Conservation (phyloP, 768 basidiomycete genomes). For the Psilocybe subaeruginosa region DNA sequence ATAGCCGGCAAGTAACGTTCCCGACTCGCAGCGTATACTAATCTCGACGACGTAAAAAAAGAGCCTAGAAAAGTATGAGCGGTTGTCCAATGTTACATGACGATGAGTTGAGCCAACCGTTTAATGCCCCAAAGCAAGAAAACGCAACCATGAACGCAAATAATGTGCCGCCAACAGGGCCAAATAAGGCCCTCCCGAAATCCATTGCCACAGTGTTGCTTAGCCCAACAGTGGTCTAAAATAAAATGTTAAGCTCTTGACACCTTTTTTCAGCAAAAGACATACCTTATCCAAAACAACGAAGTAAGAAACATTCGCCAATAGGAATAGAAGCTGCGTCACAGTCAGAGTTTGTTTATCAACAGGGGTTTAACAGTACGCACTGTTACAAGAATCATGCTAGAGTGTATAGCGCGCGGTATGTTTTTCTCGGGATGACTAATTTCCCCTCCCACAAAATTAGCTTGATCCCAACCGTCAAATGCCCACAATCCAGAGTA, state of each 20-base stretch:
- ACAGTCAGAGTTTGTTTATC: slow-evolving; percentile 2
- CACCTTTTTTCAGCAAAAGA: not conserved
- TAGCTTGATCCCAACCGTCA: slow-evolving; percentile 95
- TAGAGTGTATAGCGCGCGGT: slow-evolving; percentile 86
- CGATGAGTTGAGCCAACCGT: slow-evolving; percentile 49
- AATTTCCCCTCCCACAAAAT: slow-evolving; percentile 92
- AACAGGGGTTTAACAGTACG: slow-evolving; percentile 25
- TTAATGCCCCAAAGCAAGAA: slow-evolving; percentile 94
- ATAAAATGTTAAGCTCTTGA: not conserved
- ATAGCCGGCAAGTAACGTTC: slow-evolving; percentile 86
- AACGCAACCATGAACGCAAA: slow-evolving; percentile 93
- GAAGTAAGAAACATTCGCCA: slow-evolving; percentile 90
- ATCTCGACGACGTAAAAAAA: slow-evolving; percentile 76
- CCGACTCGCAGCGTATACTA: slow-evolving; percentile 88
- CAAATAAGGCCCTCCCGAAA: slow-evolving; percentile 87
- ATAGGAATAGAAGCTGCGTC: slow-evolving; percentile 69
- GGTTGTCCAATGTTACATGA: not conserved
- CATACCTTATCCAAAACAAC: slow-evolving; percentile 84
- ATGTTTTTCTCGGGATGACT: slow-evolving; percentile 81
- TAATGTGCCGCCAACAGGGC: slow-evolving; percentile 80
- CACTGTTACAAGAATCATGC: slow-evolving; percentile 83
- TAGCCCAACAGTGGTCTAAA: slow-evolving; percentile 61
- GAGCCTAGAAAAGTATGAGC: slow-evolving; percentile 45
- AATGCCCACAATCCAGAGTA: slow-evolving; percentile 97
- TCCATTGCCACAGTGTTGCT: slow-evolving; percentile 92